These are phyloP conservation scores for Glycine latifolia DNA, from an alignment of 306 rosid genomes.

Conservation along the genomic window DNA sequence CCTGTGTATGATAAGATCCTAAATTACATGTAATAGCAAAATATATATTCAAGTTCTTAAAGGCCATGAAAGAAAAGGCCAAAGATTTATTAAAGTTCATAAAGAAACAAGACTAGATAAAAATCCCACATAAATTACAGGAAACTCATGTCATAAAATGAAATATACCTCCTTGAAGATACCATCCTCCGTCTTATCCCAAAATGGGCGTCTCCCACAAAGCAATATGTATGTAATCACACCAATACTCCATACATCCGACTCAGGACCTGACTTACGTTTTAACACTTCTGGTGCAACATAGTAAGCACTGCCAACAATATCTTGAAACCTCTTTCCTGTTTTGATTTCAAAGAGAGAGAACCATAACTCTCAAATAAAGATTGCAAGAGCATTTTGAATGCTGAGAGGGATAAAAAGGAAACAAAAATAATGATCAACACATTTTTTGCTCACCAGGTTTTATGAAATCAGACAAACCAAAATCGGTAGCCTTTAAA, in stretches of 20 bases:
- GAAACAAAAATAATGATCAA: slow-evolving; percentile 17
- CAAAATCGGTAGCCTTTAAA: slow-evolving; percentile 96
- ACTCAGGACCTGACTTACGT: slow-evolving; percentile 98
- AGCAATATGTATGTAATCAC: slow-evolving; percentile 98
- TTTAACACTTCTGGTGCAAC: slow-evolving; percentile 99
- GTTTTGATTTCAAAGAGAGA: slow-evolving; percentile 45
- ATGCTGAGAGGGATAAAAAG: slow-evolving; percentile 32
- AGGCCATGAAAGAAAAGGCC: slow-evolving; percentile 8
- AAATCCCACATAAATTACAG: slow-evolving; percentile 31
- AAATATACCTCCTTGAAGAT: slow-evolving; percentile 95
- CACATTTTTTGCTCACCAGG: slow-evolving; percentile 67
- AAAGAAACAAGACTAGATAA: slow-evolving; percentile 11
- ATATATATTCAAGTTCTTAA: not conserved
- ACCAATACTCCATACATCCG: slow-evolving; percentile 99
- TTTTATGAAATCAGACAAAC: slow-evolving; percentile 95
- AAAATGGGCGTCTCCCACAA: slow-evolving; percentile 98
- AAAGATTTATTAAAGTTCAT: not conserved
- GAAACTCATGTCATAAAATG: slow-evolving; percentile 39
- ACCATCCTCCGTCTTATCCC: slow-evolving; percentile 99
- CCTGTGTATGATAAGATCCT: slow-evolving; percentile 59
- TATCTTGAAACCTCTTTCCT: slow-evolving; percentile 90
- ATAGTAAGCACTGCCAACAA: slow-evolving; percentile 98
- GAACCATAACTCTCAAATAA: slow-evolving; percentile 41
- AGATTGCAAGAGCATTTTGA: slow-evolving; percentile 37
- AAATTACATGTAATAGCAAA: slow-evolving; percentile 22